phyloP scores from a whole-genome alignment of 2,329 filamentous ascomycete species.

The Neonectria coccinea region DNA sequence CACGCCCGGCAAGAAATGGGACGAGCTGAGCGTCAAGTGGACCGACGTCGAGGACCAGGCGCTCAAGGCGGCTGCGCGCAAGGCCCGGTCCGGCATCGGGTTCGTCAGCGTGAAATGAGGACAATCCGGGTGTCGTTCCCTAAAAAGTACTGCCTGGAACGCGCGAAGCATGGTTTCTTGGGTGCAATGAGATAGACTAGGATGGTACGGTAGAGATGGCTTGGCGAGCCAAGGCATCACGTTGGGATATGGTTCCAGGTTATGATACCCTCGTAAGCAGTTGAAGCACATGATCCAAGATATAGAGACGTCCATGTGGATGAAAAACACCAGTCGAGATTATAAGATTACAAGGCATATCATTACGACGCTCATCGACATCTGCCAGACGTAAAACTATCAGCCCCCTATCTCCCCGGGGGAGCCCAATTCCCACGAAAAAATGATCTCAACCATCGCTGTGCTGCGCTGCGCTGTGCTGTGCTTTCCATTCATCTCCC shows the following conservation, averaged over 20 bases:
- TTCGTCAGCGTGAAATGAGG: constrained; percentile 73
- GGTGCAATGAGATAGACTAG: neutral
- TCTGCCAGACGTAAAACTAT: constrained; percentile 25
- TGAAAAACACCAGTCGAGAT: constrained; percentile 5
- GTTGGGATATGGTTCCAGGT: neutral
- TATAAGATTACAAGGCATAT: constrained; percentile 31
- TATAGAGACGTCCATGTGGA: neutral
- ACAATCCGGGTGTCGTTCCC: neutral
- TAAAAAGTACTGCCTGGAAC: too few species aligned
- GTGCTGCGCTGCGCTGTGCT: constrained; percentile 29
- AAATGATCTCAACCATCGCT: constrained; percentile 11
- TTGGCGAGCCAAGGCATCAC: neutral
- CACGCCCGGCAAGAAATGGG: constrained; percentile 72
- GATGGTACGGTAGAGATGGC: neutral
- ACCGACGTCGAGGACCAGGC: constrained; percentile 75
- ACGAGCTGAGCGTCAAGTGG: constrained; percentile 75
- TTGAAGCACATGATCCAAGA: constrained; percentile 5
- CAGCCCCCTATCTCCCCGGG: constrained; percentile 6
- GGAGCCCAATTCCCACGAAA: constrained; percentile 1
- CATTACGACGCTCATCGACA: constrained; percentile 40
- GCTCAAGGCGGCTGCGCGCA: constrained; percentile 66
- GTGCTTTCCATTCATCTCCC: constrained; percentile 20
- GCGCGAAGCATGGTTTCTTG: neutral
- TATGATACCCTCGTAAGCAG: constrained; percentile 18
- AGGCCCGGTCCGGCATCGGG: constrained; percentile 71